phyloP scores from a whole-genome alignment of 108 stramenopile genomes.

The Cyclotella kingstonii region DNA sequence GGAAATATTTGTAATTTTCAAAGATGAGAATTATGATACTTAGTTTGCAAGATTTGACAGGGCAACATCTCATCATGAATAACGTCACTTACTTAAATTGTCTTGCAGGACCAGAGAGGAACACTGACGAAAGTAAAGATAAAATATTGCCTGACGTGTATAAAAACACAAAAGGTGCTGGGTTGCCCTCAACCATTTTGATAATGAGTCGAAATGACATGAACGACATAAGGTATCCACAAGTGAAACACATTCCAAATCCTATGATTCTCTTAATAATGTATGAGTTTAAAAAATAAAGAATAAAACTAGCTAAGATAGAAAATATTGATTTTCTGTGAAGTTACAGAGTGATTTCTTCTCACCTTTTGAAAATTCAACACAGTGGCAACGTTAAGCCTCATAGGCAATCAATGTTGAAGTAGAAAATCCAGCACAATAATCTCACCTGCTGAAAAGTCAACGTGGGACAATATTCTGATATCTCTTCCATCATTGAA shows the following conservation, averaged over 20 bases:
- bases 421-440: neutral
- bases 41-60: too few species aligned
- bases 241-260: constrained; percentile 63
- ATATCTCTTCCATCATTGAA: constrained; percentile 55
- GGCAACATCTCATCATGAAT: too few species aligned
- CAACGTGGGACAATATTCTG: constrained; percentile 75
- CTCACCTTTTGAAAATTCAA: neutral
- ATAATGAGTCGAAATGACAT: constrained; percentile 78
- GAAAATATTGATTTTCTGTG: too few species aligned
- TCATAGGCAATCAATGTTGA: neutral
- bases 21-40: constrained; percentile 36
- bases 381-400: too few species aligned
- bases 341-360: neutral
- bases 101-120: constrained; percentile 36
- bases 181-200: constrained; percentile 72
- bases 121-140: constrained; percentile 28
- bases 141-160: constrained; percentile 54
- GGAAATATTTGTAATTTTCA: neutral
- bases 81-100: constrained; percentile 52
- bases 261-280: constrained; percentile 50
- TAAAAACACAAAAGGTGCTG: constrained; percentile 79
- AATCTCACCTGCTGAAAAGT: constrained; percentile 73
- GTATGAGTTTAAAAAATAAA: neutral
- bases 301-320: neutral
- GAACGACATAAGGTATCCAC: constrained; percentile 83